These are phyloP conservation scores for Chaetoceros muelleri DNA, from an alignment of 108 stramenopile genomes.

Conservation along the genomic window DNA sequence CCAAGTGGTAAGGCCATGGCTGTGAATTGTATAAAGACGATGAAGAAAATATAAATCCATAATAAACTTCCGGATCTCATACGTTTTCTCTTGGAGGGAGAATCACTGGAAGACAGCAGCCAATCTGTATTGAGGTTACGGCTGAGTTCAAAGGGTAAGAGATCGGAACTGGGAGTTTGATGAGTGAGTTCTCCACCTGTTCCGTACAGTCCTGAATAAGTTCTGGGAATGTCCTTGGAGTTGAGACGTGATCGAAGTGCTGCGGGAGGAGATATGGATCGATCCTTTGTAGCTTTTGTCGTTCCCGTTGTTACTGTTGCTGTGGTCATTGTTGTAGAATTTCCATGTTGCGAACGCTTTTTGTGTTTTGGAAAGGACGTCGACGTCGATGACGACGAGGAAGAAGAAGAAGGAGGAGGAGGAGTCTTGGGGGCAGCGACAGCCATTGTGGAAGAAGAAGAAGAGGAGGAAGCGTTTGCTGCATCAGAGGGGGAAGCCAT, in stretches of 20 bases:
- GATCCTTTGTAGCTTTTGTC: neutral
- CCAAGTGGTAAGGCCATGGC: slow-evolving; percentile 28
- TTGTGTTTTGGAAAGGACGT: too few relatives aligned
- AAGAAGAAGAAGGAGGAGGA: too few relatives aligned
- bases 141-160: slow-evolving; percentile 70
- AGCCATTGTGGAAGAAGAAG: too few relatives aligned
- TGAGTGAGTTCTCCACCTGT: slow-evolving; percentile 16
- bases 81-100: neutral
- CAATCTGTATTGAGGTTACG: slow-evolving; percentile 42
- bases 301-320: too few relatives aligned
- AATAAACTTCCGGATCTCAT: neutral
- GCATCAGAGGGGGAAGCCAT: too few relatives aligned
- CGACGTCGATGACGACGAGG: too few relatives aligned
- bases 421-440: too few relatives aligned
- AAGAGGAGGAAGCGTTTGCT: too few relatives aligned
- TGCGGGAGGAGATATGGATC: slow-evolving; percentile 5
- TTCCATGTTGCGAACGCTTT: too few relatives aligned
- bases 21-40: slow-evolving; percentile 38
- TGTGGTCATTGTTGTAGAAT: too few relatives aligned
- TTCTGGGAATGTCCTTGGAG: slow-evolving; percentile 66
- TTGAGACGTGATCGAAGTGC: slow-evolving; percentile 53
- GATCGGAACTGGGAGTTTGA: slow-evolving; percentile 20
- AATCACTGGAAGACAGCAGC: slow-evolving; percentile 6
- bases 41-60: slow-evolving; percentile 41
- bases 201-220: slow-evolving; percentile 68